Conservation (phyloP, 1,284 basidiomycete species). For the Tilletiopsis washingtonensis region DNA sequence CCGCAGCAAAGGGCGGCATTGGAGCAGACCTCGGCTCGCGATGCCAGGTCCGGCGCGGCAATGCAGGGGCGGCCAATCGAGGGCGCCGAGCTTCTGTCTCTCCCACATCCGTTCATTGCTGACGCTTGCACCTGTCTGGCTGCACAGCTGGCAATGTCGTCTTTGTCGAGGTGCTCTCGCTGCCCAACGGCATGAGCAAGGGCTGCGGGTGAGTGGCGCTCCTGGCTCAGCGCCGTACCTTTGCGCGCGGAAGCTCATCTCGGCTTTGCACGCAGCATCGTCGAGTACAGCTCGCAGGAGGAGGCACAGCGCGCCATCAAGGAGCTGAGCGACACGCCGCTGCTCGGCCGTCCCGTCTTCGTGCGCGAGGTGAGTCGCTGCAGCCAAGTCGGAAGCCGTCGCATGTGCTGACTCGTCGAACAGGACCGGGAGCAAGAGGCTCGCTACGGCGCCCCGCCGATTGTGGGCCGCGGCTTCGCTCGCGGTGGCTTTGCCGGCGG, state of each 20-base stretch:
- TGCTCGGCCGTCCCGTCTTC: conserved; percentile 86
- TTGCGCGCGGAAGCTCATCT: neutral
- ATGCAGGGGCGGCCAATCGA: too few relatives aligned
- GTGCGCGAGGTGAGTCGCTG: conserved; percentile 70
- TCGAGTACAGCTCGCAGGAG: conserved; percentile 30
- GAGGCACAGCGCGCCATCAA: conserved; percentile 35
- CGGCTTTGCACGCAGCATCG: conserved; percentile 20
- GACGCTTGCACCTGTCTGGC: neutral
- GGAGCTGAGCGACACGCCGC: conserved; percentile 58
- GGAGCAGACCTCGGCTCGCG: too few relatives aligned
- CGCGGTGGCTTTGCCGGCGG: conserved; percentile 50
- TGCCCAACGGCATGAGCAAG: conserved; percentile 91
- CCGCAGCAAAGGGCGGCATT: too few relatives aligned
- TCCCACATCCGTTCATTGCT: neutral
- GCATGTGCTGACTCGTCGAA: neutral
- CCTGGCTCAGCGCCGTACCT: neutral
- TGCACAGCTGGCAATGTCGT: conserved; percentile 61
- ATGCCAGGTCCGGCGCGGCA: too few relatives aligned
- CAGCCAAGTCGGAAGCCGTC: neutral
- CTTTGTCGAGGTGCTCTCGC: conserved; percentile 95
- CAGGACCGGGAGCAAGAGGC: conserved; percentile 94
- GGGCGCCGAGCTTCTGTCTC: too few relatives aligned
- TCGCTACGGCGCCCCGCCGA: conserved; percentile 83
- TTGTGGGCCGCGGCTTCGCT: conserved; percentile 53
- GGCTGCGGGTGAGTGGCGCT: conserved; percentile 59